Evolutionary conservation across 1,139 yeast species (phyloP).

Genomic region (Lodderomyces elongisporus): DNA sequence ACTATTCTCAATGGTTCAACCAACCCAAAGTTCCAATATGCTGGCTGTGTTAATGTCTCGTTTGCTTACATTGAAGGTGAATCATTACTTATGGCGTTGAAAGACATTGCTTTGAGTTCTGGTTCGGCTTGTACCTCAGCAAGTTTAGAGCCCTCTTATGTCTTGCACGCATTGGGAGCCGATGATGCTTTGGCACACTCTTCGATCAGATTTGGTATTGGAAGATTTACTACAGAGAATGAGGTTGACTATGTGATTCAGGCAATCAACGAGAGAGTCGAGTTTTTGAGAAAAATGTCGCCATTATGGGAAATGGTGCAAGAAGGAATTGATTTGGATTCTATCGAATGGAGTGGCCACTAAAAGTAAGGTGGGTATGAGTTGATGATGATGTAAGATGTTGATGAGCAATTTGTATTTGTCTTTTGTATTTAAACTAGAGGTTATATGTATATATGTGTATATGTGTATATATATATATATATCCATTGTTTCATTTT

Average conservation of each 20-base stretch:
- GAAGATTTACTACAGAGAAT: slow-evolving; percentile 93
- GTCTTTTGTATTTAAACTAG: background rate
- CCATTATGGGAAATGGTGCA: slow-evolving; percentile 99
- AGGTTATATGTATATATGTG: background rate
- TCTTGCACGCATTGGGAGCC: slow-evolving; percentile 92
- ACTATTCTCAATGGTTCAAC: slow-evolving; percentile 84
- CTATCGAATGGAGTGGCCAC: slow-evolving; percentile 98
- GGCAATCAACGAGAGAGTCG: slow-evolving; percentile 86
- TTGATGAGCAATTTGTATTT: too few species aligned
- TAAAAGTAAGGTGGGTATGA: slow-evolving; percentile 4
- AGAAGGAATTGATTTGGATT: slow-evolving; percentile 90
- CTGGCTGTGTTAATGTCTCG: slow-evolving; percentile 95
- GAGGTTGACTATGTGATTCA: slow-evolving; percentile 90
- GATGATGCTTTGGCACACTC: slow-evolving; percentile 98
- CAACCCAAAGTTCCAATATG: slow-evolving; percentile 54
- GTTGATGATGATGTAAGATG: background rate
- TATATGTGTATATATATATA: too few species aligned
- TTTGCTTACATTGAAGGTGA: slow-evolving; percentile 98
- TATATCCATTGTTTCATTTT: too few species aligned
- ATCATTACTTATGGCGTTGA: slow-evolving; percentile 92
- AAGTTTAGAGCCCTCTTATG: slow-evolving; percentile 95
- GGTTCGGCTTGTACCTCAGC: slow-evolving; percentile 99
- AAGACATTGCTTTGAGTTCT: slow-evolving; percentile 91
- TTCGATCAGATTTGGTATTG: slow-evolving; percentile 93
- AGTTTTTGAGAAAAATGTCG: slow-evolving; percentile 83